Evolutionary conservation across 495 filamentous ascomycete species (phyloP).

Genomic region (Aspergillus cavernicola): DNA sequence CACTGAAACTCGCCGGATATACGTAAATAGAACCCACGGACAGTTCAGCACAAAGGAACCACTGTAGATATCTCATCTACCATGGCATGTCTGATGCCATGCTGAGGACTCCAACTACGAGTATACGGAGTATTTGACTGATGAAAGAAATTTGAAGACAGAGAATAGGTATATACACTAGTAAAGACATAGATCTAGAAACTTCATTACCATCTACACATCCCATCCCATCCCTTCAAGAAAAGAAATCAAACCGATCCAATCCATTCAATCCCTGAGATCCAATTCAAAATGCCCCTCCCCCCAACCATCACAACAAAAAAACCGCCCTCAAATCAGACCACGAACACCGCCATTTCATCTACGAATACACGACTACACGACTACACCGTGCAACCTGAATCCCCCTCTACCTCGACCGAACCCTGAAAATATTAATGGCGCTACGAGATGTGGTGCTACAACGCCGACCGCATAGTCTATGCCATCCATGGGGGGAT

Average conservation of each 20-base stretch:
- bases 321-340: conserved; percentile 30
- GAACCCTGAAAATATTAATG: too few species aligned
- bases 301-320: conserved; percentile 15
- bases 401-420: conserved; percentile 24
- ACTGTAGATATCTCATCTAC: neutral
- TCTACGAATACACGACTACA: conserved; percentile 43
- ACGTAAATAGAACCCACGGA: neutral
- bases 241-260: neutral
- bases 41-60: neutral
- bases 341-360: conserved; percentile 35
- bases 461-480: conserved; percentile 37
- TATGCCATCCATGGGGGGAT: conserved; percentile 43
- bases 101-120: neutral
- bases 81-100: neutral
- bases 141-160: too few species aligned
- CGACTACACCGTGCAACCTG: conserved; percentile 30
- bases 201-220: too few species aligned
- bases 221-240: neutral
- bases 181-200: too few species aligned
- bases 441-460: conserved; percentile 46
- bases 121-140: too few species aligned
- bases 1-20: neutral
- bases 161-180: too few species aligned
- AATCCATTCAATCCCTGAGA: too few species aligned
- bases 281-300: neutral